phyloP scores from a whole-genome alignment of 169 alveolate species.

The Amoebophrya sp. region DNA sequence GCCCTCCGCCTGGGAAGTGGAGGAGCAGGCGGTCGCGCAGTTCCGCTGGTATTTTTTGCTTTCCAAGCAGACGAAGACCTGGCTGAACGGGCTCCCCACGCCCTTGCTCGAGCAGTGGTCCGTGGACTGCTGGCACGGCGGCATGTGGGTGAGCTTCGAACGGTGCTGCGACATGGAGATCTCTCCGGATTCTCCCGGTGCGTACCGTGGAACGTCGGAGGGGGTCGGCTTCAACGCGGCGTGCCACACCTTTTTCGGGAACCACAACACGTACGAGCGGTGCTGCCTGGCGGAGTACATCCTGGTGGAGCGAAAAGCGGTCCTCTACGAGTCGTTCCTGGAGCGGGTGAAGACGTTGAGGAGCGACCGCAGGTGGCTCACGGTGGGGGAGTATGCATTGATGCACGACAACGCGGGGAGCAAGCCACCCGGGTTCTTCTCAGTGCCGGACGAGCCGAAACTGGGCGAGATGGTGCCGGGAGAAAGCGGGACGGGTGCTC shows the following conservation, averaged over 20 bases:
- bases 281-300: not conserved
- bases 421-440: not conserved
- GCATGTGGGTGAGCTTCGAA: not conserved
- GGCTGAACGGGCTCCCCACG: not conserved
- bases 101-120: not conserved
- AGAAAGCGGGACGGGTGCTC: too few species aligned
- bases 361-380: not conserved
- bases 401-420: not conserved
- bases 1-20: not conserved
- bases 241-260: not conserved
- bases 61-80: not conserved
- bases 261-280: not conserved
- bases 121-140: not conserved
- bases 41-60: not conserved
- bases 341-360: not conserved
- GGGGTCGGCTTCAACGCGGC: not conserved
- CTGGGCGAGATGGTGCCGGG: not conserved
- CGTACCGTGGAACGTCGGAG: not conserved
- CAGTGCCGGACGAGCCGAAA: not conserved
- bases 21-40: not conserved
- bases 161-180: not conserved
- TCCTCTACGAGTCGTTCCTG: not conserved
- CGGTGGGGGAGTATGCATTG: not conserved
- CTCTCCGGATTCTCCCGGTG: not conserved
- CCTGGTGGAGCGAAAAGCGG: not conserved